Conservation (phyloP, 2,329 filamentous ascomycete species). For the Xylariaceae sp. region DNA sequence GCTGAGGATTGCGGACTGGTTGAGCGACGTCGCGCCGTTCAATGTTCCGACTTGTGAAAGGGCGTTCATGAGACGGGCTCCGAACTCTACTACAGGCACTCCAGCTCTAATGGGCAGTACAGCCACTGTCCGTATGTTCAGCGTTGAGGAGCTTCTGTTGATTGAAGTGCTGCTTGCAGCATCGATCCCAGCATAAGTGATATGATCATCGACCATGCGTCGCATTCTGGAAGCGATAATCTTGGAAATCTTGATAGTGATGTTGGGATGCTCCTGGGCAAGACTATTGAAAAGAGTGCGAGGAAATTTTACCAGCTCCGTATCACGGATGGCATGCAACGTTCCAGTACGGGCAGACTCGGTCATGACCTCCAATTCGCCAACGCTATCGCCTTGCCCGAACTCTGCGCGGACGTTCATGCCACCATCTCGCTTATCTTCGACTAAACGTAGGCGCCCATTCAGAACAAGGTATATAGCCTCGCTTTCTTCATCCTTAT, state of each 20-base stretch:
- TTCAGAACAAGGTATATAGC: slow-evolving; percentile 98
- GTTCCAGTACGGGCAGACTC: slow-evolving; percentile 88
- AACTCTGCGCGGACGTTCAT: slow-evolving; percentile 87
- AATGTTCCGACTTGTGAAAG: slow-evolving; percentile 82
- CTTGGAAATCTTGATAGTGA: slow-evolving; percentile 98
- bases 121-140: slow-evolving; percentile 89
- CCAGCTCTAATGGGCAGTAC: slow-evolving; percentile 86
- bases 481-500: slow-evolving; percentile 91
- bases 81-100: slow-evolving; percentile 92
- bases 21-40: slow-evolving; percentile 85
- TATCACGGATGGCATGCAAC: slow-evolving; percentile 91
- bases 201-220: slow-evolving; percentile 74
- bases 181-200: slow-evolving; percentile 61
- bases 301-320: slow-evolving; percentile 92
- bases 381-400: slow-evolving; percentile 95
- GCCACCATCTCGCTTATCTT: slow-evolving; percentile 73
- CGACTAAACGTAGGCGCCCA: slow-evolving; percentile 77
- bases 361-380: slow-evolving; percentile 93
- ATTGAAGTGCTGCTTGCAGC: slow-evolving; percentile 50
- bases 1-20: slow-evolving; percentile 88
- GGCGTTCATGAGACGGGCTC: slow-evolving; percentile 80
- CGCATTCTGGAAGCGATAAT: slow-evolving; percentile 96
- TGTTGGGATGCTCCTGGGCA: slow-evolving; percentile 92
- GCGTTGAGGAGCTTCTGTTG: slow-evolving; percentile 71
- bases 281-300: slow-evolving; percentile 96